Conservation (phyloP, 768 basidiomycete genomes). For the Boletus pseudo-olivaceus region DNA sequence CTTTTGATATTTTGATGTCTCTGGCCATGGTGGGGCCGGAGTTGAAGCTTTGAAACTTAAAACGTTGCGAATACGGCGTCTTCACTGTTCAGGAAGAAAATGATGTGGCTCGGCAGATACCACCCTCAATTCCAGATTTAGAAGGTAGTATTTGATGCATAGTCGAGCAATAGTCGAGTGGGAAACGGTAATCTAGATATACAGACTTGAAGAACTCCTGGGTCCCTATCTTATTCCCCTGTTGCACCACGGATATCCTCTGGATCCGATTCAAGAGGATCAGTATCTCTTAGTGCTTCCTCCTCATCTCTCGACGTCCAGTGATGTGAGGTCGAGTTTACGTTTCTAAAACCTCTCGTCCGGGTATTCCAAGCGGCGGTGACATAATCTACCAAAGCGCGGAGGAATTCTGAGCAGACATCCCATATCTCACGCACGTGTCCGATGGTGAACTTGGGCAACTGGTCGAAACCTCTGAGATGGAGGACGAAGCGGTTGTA, state of each 20-base stretch:
- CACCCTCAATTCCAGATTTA: conserved; percentile 12
- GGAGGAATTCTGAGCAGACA: conserved; percentile 19
- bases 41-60: not conserved
- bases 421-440: conserved; percentile 24
- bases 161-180: not conserved
- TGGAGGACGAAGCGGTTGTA: conserved; percentile 79
- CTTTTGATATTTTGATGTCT: conserved; percentile 13
- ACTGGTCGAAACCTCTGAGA: conserved; percentile 66
- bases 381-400: conserved; percentile 9
- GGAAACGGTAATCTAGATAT: conserved; percentile 4
- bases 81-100: conserved; percentile 7
- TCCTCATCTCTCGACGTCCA: conserved; percentile 33
- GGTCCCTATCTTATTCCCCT: not conserved
- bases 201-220: conserved; percentile 3
- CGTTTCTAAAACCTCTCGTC: conserved; percentile 4
- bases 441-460: conserved; percentile 55
- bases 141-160: conserved; percentile 23
- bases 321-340: conserved; percentile 28
- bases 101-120: conserved; percentile 9
- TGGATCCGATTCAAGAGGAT: conserved; percentile 20
- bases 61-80: not conserved
- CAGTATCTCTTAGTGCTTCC: conserved; percentile 21
- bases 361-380: conserved; percentile 16
- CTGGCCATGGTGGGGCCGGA: conserved; percentile 14
- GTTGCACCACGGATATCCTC: conserved; percentile 1